Percentiles rank a stretch among this genome's conserved stretches.
These are phyloP conservation scores for Tuber melanosporum DNA, from an alignment of 495 filamentous ascomycete genomes.

Conservation along the genomic window DNA sequence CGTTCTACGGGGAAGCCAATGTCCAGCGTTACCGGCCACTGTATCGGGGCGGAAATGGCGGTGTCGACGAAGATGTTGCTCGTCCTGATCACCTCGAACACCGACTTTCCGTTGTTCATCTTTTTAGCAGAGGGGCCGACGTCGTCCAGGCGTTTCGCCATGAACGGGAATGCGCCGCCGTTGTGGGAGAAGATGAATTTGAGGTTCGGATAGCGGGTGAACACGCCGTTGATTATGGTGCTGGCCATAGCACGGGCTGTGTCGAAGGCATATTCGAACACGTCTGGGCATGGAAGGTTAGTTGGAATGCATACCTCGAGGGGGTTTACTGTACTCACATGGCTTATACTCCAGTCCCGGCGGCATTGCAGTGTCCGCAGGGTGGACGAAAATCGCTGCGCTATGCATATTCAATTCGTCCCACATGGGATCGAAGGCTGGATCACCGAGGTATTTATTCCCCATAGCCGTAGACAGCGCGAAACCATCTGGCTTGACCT, in stretches of 20 bases:
- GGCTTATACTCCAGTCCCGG: not conserved
- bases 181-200: not conserved
- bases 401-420: not conserved
- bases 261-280: not conserved
- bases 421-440: not conserved
- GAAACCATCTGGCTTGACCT: not conserved
- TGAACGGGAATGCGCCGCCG: not conserved
- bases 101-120: not conserved
- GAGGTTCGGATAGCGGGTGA: constrained; percentile 1
- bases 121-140: not conserved
- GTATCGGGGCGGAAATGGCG: not conserved
- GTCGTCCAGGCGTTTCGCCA: not conserved
- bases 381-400: not conserved
- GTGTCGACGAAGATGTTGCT: constrained; percentile 1
- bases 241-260: not conserved
- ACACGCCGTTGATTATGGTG: not conserved
- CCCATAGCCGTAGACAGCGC: not conserved
- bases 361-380: not conserved
- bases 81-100: not conserved
- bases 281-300: not conserved
- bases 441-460: not conserved
- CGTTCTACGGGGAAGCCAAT: not conserved
- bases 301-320: not conserved
- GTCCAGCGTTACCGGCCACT: not conserved
- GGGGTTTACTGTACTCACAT: not conserved